A percentile compares a stretch with the other conserved stretches of the same genome.
phyloP scores from a whole-genome alignment of 2,329 filamentous ascomycete genomes.

The Didymella exigua region DNA sequence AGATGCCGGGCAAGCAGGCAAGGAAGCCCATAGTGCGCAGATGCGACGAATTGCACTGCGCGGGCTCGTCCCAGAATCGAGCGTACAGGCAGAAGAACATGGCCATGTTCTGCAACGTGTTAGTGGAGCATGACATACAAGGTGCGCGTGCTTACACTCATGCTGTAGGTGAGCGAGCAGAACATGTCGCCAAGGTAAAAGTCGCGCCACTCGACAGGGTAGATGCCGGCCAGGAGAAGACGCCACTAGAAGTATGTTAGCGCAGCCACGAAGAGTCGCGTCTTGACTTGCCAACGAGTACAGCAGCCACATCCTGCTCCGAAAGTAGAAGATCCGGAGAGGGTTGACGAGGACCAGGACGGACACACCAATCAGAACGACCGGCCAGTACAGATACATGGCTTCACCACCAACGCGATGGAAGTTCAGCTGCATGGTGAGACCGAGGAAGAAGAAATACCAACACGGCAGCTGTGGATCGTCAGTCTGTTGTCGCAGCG shows the following conservation, averaged over 20 bases:
- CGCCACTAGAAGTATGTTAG: constrained; percentile 66
- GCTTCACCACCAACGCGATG: constrained; percentile 66
- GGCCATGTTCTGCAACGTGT: constrained; percentile 69
- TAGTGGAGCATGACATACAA: background rate
- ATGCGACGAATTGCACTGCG: constrained; percentile 82
- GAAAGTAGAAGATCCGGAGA: constrained; percentile 72
- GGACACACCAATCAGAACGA: constrained; percentile 75
- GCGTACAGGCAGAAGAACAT: constrained; percentile 95
- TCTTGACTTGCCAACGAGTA: constrained; percentile 76
- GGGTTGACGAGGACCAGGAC: constrained; percentile 76
- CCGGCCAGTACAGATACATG: constrained; percentile 85
- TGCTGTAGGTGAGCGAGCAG: constrained; percentile 90
- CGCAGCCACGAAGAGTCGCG: background rate
- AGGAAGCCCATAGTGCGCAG: constrained; percentile 88
- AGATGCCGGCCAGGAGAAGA: constrained; percentile 80
- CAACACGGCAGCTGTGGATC: constrained; percentile 73
- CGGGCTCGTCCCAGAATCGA: constrained; percentile 73
- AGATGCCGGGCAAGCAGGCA: constrained; percentile 79
- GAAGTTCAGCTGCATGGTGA: constrained; percentile 92
- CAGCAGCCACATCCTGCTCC: constrained; percentile 81
- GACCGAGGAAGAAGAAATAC: constrained; percentile 74
- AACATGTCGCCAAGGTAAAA: constrained; percentile 99
- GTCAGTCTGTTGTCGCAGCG: constrained; percentile 13
- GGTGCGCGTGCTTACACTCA: constrained; percentile 67
- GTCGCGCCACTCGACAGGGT: constrained; percentile 94